Percentiles rank a stretch among this genome's conserved stretches.
These are phyloP conservation scores for Mucor velutinosus DNA, from an alignment of 371 early-diverging fungal genomes.

Conservation along the genomic window DNA sequence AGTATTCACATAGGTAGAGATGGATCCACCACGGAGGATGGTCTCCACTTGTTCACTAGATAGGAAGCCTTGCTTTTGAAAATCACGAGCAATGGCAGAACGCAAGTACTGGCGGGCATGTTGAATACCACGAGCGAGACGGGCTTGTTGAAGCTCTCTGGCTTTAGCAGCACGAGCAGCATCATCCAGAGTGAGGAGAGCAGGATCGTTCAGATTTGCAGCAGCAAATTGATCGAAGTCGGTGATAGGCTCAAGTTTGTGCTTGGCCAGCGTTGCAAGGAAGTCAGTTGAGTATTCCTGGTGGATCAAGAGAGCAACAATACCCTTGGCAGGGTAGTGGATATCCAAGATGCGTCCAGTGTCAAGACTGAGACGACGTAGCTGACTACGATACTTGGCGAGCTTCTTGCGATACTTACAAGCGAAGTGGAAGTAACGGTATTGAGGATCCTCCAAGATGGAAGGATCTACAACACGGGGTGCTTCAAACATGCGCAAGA, in stretches of 20 bases:
- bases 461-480: too few species aligned
- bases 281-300: not conserved
- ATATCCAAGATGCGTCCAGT: constrained; percentile 3
- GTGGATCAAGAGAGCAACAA: constrained; percentile 7
- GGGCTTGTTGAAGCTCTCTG: not conserved
- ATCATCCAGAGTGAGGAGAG: not conserved
- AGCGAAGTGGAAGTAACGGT: not conserved
- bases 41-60: not conserved
- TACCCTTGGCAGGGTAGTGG: constrained; percentile 1
- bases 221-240: not conserved
- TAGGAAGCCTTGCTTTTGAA: not conserved
- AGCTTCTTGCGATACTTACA: not conserved
- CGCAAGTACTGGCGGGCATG: not conserved
- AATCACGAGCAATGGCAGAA: not conserved
- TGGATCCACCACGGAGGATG: too few species aligned
- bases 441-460: too few species aligned
- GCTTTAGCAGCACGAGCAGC: not conserved
- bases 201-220: not conserved
- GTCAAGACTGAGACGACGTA: not conserved
- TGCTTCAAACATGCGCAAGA: too few species aligned
- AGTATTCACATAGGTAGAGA: too few species aligned
- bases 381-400: not conserved
- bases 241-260: not conserved
- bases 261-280: not conserved
- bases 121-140: not conserved